These are phyloP conservation scores for Casaregolazyma lundiana DNA, from an alignment of 1,139 yeast species.

Conservation along the genomic window DNA sequence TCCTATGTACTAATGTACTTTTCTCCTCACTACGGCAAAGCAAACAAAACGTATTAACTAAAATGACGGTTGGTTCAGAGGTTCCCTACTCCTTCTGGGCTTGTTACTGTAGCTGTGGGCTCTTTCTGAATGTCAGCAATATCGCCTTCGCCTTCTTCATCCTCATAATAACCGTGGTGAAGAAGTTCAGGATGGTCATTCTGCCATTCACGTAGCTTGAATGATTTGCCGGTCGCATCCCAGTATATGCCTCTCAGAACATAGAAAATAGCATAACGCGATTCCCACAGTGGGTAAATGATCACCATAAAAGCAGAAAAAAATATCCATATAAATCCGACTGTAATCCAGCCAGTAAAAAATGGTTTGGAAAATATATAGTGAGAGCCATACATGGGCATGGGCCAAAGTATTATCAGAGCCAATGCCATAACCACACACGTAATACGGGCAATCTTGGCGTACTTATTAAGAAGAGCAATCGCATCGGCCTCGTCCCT, in stretches of 20 bases:
- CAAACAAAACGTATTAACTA: too few species aligned
- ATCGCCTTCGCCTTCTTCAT: slow-evolving; percentile 6
- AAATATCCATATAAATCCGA: slow-evolving; percentile 41
- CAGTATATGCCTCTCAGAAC: slow-evolving; percentile 75
- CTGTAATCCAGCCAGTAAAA: slow-evolving; percentile 42
- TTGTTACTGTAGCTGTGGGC: background rate
- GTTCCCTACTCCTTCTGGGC: background rate
- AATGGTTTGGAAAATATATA: slow-evolving; percentile 41
- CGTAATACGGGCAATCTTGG: slow-evolving; percentile 35
- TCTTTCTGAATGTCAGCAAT: background rate
- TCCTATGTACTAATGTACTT: too few species aligned
- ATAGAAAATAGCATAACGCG: slow-evolving; percentile 52
- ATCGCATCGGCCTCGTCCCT: slow-evolving; percentile 19
- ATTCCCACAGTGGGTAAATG: slow-evolving; percentile 39
- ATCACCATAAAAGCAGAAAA: slow-evolving; percentile 39
- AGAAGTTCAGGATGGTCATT: slow-evolving; percentile 22
- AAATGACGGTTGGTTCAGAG: too few species aligned
- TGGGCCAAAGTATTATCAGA: slow-evolving; percentile 40
- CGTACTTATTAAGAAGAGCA: slow-evolving; percentile 18
- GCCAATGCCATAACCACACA: slow-evolving; percentile 35
- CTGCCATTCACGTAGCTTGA: slow-evolving; percentile 73
- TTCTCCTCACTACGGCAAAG: too few species aligned
- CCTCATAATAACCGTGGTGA: slow-evolving; percentile 12
- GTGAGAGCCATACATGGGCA: slow-evolving; percentile 42
- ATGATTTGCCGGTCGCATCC: slow-evolving; percentile 72